Evolutionary conservation across 352 stramenopile species (phyloP).

Genomic region (Globisporangium splendens): DNA sequence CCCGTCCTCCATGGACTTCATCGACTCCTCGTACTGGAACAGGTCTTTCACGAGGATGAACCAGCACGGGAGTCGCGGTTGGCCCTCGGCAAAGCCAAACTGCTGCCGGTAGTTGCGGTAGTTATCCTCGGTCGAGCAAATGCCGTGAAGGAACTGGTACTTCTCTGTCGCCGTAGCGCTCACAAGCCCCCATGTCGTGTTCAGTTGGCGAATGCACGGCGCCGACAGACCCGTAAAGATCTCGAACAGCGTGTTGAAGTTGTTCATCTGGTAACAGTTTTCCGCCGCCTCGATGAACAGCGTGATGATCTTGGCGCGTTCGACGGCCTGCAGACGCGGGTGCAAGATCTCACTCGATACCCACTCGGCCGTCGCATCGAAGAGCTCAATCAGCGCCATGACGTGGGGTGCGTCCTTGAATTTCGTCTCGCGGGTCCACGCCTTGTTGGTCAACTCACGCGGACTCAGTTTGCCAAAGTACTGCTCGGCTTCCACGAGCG

Average conservation of each 20-base stretch:
- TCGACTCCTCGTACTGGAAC: constrained; percentile 85
- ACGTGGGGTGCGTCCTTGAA: constrained; percentile 76
- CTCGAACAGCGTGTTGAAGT: constrained; percentile 89
- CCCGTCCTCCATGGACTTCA: constrained; percentile 80
- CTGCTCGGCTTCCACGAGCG: constrained; percentile 74
- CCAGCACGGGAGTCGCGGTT: constrained; percentile 74
- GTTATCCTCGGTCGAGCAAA: constrained; percentile 84
- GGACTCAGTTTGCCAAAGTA: constrained; percentile 68
- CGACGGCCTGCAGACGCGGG: constrained; percentile 72
- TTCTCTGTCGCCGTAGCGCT: constrained; percentile 59
- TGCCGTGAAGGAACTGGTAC: constrained; percentile 76
- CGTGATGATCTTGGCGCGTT: constrained; percentile 79
- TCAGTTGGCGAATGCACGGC: constrained; percentile 79
- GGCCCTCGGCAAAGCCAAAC: constrained; percentile 71
- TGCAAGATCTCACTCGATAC: constrained; percentile 87
- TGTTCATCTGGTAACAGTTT: constrained; percentile 84
- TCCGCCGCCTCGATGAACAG: constrained; percentile 84
- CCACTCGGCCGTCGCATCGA: constrained; percentile 82
- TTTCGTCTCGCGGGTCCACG: constrained; percentile 81
- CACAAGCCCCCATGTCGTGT: constrained; percentile 81
- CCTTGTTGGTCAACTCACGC: constrained; percentile 84
- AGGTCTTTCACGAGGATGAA: constrained; percentile 87
- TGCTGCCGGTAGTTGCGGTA: constrained; percentile 84
- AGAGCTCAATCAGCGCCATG: constrained; percentile 83
- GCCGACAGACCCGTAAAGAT: constrained; percentile 74